A percentile compares a stretch with the other conserved stretches of the same genome.
phyloP scores from a whole-genome alignment of 2,329 filamentous ascomycete species.

The Aspergillus sp. region DNA sequence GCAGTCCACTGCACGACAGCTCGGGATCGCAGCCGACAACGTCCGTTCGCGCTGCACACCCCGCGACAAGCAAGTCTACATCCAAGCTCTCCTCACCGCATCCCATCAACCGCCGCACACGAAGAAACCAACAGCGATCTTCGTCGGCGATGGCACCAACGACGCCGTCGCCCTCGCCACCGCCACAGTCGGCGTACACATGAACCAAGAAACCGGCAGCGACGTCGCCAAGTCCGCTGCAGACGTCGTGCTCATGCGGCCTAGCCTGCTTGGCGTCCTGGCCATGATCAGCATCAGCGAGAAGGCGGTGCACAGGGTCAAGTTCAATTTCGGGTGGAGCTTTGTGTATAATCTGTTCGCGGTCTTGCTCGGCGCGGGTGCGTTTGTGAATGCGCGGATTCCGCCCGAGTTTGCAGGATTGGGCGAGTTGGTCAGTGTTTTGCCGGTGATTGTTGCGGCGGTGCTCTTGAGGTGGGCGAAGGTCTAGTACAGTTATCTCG shows the following conservation, averaged over 20 bases:
- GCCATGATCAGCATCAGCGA: slow-evolving; percentile 56
- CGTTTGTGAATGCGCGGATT: slow-evolving; percentile 59
- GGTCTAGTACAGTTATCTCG: slow-evolving; percentile 15
- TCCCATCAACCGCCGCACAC: background rate
- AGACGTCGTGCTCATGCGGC: slow-evolving; percentile 66
- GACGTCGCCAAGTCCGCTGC: slow-evolving; percentile 68
- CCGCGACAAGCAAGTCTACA: slow-evolving; percentile 55
- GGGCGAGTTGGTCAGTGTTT: slow-evolving; percentile 71
- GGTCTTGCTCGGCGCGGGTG: slow-evolving; percentile 65
- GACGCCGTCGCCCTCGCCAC: slow-evolving; percentile 71
- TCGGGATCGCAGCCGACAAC: slow-evolving; percentile 41
- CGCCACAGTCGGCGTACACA: slow-evolving; percentile 69
- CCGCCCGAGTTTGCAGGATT: slow-evolving; percentile 65
- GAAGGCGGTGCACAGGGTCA: slow-evolving; percentile 49
- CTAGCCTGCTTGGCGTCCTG: slow-evolving; percentile 56
- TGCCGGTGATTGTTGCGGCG: slow-evolving; percentile 65
- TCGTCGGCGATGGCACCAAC: slow-evolving; percentile 77
- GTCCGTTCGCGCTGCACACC: slow-evolving; percentile 51
- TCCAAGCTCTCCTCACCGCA: slow-evolving; percentile 35
- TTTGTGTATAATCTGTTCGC: slow-evolving; percentile 70
- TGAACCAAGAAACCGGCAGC: slow-evolving; percentile 58
- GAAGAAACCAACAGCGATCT: slow-evolving; percentile 45
- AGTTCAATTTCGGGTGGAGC: slow-evolving; percentile 70
- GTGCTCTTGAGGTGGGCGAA: slow-evolving; percentile 37
- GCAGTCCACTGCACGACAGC: slow-evolving; percentile 43